Percentiles rank a stretch among this genome's conserved stretches.
These are phyloP conservation scores for Plasmodium yoelii DNA, from an alignment of 169 alveolate species.

Conservation along the genomic window DNA sequence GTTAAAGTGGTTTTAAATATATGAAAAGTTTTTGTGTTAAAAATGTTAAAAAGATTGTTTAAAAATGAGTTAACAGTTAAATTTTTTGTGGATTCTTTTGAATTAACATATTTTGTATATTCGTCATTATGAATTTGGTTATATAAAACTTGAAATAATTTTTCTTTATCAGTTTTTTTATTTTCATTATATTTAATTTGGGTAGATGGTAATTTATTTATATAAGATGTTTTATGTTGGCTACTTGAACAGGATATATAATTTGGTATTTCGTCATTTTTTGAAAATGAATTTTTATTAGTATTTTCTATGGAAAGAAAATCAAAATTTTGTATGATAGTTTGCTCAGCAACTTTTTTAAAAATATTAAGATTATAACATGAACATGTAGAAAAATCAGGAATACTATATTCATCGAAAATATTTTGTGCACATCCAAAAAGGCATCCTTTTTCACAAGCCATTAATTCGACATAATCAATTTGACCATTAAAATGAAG, in stretches of 20 bases:
- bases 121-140: slow-evolving; percentile 50
- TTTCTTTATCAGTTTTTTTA: slow-evolving; percentile 51
- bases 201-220: background rate
- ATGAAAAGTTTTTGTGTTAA: slow-evolving; percentile 37
- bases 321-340: slow-evolving; percentile 48
- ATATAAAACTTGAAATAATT: slow-evolving; percentile 30
- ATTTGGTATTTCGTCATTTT: background rate
- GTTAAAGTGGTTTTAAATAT: slow-evolving; percentile 28
- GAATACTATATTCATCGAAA: slow-evolving; percentile 16
- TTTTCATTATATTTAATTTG: background rate
- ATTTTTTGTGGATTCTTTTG: slow-evolving; percentile 22
- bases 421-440: slow-evolving; percentile 74
- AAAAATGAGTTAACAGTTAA: slow-evolving; percentile 26
- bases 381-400: slow-evolving; percentile 20
- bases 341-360: slow-evolving; percentile 41
- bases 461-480: slow-evolving; percentile 68
- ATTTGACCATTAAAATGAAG: slow-evolving; percentile 39
- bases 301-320: slow-evolving; percentile 14
- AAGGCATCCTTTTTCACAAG: slow-evolving; percentile 70
- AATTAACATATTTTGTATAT: slow-evolving; percentile 47
- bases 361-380: slow-evolving; percentile 50
- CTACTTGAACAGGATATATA: slow-evolving; percentile 6
- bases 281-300: background rate
- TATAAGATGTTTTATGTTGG: background rate
- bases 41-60: slow-evolving; percentile 15